phyloP scores from a whole-genome alignment of 2,329 filamentous ascomycete species.

The Alternaria ventricosa region DNA sequence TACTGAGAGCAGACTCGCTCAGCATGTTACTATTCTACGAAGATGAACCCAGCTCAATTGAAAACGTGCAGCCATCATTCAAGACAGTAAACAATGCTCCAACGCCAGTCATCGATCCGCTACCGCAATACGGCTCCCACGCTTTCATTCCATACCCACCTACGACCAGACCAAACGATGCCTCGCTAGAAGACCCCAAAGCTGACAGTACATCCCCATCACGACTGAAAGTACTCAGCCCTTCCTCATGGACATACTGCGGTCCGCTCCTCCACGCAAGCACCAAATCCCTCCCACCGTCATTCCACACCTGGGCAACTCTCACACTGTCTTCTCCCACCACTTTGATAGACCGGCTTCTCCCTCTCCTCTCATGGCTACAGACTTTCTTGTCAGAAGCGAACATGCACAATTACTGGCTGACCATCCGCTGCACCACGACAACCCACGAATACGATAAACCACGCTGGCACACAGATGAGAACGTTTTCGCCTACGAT shows the following conservation, averaged over 20 bases:
- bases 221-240: background rate
- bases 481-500: constrained; percentile 52
- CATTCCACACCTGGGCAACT: background rate
- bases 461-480: constrained; percentile 59
- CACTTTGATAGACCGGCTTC: background rate
- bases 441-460: constrained; percentile 54
- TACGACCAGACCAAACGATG: background rate
- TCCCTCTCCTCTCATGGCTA: background rate
- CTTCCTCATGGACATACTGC: background rate
- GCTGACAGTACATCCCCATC: background rate
- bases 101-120: background rate
- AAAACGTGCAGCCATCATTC: background rate
- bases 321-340: background rate
- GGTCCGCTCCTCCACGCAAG: background rate
- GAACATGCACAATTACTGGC: constrained; percentile 52
- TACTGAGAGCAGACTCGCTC: background rate
- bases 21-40: background rate
- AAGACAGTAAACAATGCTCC: background rate
- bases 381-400: background rate
- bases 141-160: background rate
- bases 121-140: background rate
- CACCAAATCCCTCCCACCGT: background rate
- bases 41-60: background rate
- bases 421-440: constrained; percentile 57
- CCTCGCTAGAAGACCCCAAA: background rate